Percentiles rank a stretch among this genome's conserved stretches.
Conservation (phyloP, 192 early-diverging fungal species). For the Jimgerdemannia lactiflua region DNA sequence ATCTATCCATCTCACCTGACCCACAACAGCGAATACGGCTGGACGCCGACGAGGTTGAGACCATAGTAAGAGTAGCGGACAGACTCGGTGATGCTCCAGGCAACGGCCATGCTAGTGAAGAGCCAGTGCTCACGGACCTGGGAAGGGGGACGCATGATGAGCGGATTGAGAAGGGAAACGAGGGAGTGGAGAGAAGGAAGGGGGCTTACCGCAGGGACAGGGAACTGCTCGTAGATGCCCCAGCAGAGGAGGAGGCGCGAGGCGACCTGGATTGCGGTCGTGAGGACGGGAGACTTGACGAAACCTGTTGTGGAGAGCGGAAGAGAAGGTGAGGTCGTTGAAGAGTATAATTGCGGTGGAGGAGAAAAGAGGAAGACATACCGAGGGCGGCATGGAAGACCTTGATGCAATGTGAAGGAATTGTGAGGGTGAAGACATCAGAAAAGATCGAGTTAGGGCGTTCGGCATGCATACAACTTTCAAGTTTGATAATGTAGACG, state of each 20-base stretch:
- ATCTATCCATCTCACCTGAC: slow-evolving; percentile 14
- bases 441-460: background rate
- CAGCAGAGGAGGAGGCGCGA: slow-evolving; percentile 86
- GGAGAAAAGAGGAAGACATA: slow-evolving; percentile 6
- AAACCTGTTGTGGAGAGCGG: slow-evolving; percentile 48
- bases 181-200: no score
- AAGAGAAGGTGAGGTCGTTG: background rate
- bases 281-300: slow-evolving; percentile 78
- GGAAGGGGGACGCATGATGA: background rate
- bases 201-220: slow-evolving; percentile 37
- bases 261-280: slow-evolving; percentile 83
- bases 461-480: background rate
- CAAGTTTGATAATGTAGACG: background rate
- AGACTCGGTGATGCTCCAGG: slow-evolving; percentile 92
- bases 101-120: slow-evolving; percentile 80
- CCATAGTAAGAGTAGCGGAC: slow-evolving; percentile 93
- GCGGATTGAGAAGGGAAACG: no score
- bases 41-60: slow-evolving; percentile 60
- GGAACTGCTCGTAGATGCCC: slow-evolving; percentile 71
- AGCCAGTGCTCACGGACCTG: slow-evolving; percentile 63
- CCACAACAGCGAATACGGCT: slow-evolving; percentile 60
- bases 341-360: no score
- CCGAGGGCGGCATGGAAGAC: slow-evolving; percentile 33
- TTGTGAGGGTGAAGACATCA: no score
- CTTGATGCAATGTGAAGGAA: slow-evolving; percentile 16